Percentiles rank a stretch among this genome's conserved stretches.
These are phyloP conservation scores for Agrostemma githago DNA, from an alignment of 148 eudicot genomes.

Conservation along the genomic window DNA sequence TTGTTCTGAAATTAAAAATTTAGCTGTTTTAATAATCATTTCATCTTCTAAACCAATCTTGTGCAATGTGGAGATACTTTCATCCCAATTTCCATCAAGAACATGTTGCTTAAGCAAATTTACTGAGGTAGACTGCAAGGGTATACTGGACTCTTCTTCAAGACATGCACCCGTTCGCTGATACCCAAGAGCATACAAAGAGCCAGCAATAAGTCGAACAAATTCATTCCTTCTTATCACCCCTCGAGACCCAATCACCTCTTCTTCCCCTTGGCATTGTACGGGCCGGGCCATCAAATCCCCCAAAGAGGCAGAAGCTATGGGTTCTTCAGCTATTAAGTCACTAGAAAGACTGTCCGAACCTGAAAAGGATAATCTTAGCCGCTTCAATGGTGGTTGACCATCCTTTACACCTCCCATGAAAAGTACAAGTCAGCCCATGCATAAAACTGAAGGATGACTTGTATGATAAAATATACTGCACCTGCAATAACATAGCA, in stretches of 20 bases:
- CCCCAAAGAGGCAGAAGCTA: conserved; percentile 33
- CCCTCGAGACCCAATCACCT: conserved; percentile 61
- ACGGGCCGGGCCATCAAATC: conserved; percentile 63
- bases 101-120: conserved; percentile 59
- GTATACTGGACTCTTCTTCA: conserved; percentile 77
- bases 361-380: conserved; percentile 40
- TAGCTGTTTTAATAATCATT: conserved; percentile 44
- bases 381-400: conserved; percentile 59
- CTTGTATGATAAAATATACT: conserved; percentile 10
- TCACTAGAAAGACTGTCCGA: conserved; percentile 31
- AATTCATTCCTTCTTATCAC: conserved; percentile 58
- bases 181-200: conserved; percentile 80
- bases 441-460: conserved; percentile 24
- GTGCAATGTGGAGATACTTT: conserved; percentile 48
- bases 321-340: conserved; percentile 28
- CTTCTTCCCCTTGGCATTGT: conserved; percentile 58
- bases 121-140: conserved; percentile 49
- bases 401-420: conserved; percentile 61
- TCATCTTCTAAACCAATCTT: conserved; percentile 54
- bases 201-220: conserved; percentile 59
- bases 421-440: conserved; percentile 64
- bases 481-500: conserved; percentile 18
- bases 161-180: conserved; percentile 52
- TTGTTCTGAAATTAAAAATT: conserved; percentile 68
- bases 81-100: conserved; percentile 77